Evolutionary conservation across 306 rosid species (phyloP).

Genomic region (Arachis hypogaea): DNA sequence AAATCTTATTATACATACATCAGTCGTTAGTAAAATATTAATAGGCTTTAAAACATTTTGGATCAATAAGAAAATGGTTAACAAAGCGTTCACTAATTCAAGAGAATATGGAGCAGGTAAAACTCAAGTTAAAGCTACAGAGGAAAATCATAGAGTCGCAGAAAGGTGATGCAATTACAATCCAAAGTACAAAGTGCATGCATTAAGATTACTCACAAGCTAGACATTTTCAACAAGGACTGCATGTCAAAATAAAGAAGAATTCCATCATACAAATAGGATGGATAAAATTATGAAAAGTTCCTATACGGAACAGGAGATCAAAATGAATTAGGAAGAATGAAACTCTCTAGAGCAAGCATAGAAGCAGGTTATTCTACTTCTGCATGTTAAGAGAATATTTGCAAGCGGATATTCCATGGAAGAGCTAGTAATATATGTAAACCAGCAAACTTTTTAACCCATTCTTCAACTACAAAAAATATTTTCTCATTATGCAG

Average conservation of each 20-base stretch:
- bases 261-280: neutral
- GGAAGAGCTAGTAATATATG: neutral
- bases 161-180: neutral
- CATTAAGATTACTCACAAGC: conserved; percentile 4
- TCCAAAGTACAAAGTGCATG: neutral
- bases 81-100: neutral
- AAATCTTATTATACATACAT: neutral
- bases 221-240: neutral
- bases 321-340: neutral
- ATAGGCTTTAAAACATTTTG: neutral
- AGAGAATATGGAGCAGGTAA: neutral
- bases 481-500: neutral
- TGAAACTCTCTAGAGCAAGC: neutral
- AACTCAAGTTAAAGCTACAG: neutral
- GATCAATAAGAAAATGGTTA: neutral
- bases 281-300: neutral
- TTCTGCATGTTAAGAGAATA: neutral
- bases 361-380: conserved; percentile 2
- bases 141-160: neutral
- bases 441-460: neutral
- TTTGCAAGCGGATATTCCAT: neutral
- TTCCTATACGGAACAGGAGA: neutral
- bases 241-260: neutral
- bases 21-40: neutral
- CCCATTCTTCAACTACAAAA: conserved; percentile 7